Conservation (phyloP, 495 filamentous ascomycete species). For the Hyaloscypha finlandica region DNA sequence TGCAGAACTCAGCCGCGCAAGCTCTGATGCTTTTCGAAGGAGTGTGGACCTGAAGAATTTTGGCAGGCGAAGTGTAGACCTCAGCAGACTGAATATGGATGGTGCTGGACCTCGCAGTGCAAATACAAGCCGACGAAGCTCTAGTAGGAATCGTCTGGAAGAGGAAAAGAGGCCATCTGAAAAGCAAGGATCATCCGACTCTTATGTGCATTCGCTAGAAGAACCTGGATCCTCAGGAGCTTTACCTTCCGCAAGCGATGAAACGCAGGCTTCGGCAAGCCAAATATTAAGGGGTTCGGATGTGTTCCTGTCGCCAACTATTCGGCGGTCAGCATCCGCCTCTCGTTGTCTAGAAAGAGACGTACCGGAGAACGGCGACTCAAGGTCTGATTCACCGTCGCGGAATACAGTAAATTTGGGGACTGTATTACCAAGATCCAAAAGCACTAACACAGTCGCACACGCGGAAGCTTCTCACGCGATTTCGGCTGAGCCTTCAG, state of each 20-base stretch:
- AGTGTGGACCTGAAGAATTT: conserved; percentile 48
- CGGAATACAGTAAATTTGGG: conserved; percentile 7
- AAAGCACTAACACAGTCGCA: conserved; percentile 40
- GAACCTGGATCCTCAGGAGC: conserved; percentile 61
- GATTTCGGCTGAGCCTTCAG: conserved; percentile 34
- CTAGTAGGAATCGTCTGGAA: conserved; percentile 39
- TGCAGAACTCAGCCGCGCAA: conserved; percentile 47
- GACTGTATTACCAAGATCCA: conserved; percentile 4
- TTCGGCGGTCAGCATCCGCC: conserved; percentile 49
- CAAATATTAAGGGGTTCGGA: conserved; percentile 86
- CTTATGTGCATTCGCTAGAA: conserved; percentile 73
- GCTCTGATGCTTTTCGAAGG: conserved; percentile 45
- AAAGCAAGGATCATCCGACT: conserved; percentile 71
- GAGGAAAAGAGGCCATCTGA: conserved; percentile 49
- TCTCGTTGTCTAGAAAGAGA: conserved; percentile 30
- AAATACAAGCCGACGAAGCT: conserved; percentile 54
- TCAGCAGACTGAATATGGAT: conserved; percentile 41
- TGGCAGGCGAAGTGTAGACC: conserved; percentile 53
- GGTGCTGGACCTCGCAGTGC: conserved; percentile 54
- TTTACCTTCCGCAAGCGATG: conserved; percentile 70
- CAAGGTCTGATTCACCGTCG: conserved; percentile 20
- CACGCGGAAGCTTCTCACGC: conserved; percentile 37
- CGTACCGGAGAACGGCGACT: neutral
- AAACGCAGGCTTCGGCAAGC: conserved; percentile 78
- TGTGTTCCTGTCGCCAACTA: conserved; percentile 85